Conservation (phyloP, 2,329 filamentous ascomycete genomes). For the Chrysosphaeria jannelii region DNA sequence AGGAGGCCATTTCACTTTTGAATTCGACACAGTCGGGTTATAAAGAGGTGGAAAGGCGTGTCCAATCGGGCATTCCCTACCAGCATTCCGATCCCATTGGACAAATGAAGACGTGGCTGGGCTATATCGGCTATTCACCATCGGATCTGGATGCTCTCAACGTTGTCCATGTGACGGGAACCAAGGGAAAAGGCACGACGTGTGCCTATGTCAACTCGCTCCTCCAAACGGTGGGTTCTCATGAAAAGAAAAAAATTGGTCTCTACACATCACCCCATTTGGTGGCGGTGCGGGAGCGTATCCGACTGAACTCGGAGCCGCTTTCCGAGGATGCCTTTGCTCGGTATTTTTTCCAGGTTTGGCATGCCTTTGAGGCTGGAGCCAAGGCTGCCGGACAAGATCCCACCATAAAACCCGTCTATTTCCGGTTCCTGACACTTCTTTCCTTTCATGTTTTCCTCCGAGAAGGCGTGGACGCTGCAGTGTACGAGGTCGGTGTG, state of each 20-base stretch:
- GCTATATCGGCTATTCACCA: slow-evolving; percentile 40
- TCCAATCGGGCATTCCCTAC: slow-evolving; percentile 39
- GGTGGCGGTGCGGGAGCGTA: slow-evolving; percentile 34
- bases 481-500: slow-evolving; percentile 35
- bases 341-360: slow-evolving; percentile 36
- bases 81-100: slow-evolving; percentile 34
- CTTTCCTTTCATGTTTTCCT: slow-evolving; percentile 37
- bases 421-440: slow-evolving; percentile 32
- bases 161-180: slow-evolving; percentile 39
- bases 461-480: slow-evolving; percentile 26
- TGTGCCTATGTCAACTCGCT: slow-evolving; percentile 37
- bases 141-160: slow-evolving; percentile 28
- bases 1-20: slow-evolving; percentile 65
- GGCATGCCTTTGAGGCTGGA: slow-evolving; percentile 15
- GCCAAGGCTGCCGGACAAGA: slow-evolving; percentile 8
- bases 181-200: slow-evolving; percentile 49
- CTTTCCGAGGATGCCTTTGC: slow-evolving; percentile 28
- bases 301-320: slow-evolving; percentile 27
- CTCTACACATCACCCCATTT: slow-evolving; percentile 42
- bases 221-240: slow-evolving; percentile 17
- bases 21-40: slow-evolving; percentile 83
- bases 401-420: slow-evolving; percentile 16
- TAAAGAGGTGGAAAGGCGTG: slow-evolving; percentile 46
- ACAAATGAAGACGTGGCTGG: slow-evolving; percentile 54
- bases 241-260: no score